Base-by-base conservation (phyloP, 2,329 filamentous ascomycete genomes). In the Juglanconis sp. region DNA sequence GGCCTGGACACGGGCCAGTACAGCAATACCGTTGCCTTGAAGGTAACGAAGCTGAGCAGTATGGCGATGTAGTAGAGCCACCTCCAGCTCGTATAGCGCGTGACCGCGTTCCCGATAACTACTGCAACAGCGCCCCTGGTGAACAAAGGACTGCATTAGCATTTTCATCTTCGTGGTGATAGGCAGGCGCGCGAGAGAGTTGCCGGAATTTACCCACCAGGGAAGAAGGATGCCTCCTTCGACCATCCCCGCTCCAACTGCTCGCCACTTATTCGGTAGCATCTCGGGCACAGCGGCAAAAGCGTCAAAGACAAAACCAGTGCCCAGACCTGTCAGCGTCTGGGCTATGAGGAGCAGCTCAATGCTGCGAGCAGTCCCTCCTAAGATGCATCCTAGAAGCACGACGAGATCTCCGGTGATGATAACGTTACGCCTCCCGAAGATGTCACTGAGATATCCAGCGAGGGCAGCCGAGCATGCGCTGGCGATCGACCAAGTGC, bases 11-110 rank as follows among this genome's bases (percentile, higher is more conserved):
- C 56, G 8, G 56, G 56, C 56, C 56, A 58, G 49, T 58, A 58
- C 9, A 58, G 40, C 3, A 58, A 50, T 9, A 42, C 48, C 6
- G 56, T 58, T 15, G 56, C 56, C 6, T 58, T 58, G 56, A 58
- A 58, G 2, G 56, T 50, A 13, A 58, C 34, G 13, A 58, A 58
- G 13, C 56, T 58, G 48, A 49, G 52, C 2, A 53, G 49, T 5
- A 58, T 58, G 17, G 56, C 48, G 30, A 58, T 58, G 32, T 58
- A 58, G 49, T 53, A 58, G 8, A 58, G n/a, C 56, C 56, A 58
- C n/a, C 56, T 58, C 56, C 56, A 58, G 17, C 56, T 58, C n/a
- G 48, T 38, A 6, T 58, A 58, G 5, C 56, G 56, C 13, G 56
- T 50, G 10, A 58, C 31, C 11, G 31, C 38, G n/a, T 58, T 58